Percentiles rank a stretch among this genome's conserved stretches.
Conservation (phyloP, 495 filamentous ascomycete genomes). For the Penicillium ochrochloron region DNA sequence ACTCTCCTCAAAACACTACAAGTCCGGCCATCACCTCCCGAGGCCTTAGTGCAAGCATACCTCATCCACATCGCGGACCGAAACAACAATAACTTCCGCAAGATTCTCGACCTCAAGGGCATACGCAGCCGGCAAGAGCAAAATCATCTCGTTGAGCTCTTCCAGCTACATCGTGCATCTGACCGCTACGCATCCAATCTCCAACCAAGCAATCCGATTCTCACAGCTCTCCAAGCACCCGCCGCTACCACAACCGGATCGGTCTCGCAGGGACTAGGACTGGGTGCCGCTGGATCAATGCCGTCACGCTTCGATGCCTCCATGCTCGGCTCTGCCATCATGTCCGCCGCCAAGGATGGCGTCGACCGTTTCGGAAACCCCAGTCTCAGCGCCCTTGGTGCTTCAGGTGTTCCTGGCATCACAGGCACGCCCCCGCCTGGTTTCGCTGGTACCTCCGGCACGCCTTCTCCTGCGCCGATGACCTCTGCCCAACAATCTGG, state of each 20-base stretch:
- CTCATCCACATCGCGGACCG: slow-evolving; percentile 90
- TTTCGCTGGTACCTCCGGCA: slow-evolving; percentile 23
- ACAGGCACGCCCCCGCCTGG: slow-evolving; percentile 23
- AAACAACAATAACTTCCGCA: slow-evolving; percentile 92
- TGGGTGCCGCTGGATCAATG: slow-evolving; percentile 48
- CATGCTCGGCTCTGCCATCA: slow-evolving; percentile 66
- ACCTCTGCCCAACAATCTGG: slow-evolving; percentile 22
- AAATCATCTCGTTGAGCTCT: slow-evolving; percentile 81
- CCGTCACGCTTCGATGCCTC: slow-evolving; percentile 74
- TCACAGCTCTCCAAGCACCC: slow-evolving; percentile 43
- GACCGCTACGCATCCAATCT: slow-evolving; percentile 56
- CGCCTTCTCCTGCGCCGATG: slow-evolving; percentile 27
- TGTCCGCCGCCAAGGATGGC: slow-evolving; percentile 88
- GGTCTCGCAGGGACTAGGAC: slow-evolving; percentile 46
- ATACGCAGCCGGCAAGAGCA: slow-evolving; percentile 81
- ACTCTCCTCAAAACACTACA: slow-evolving; percentile 95
- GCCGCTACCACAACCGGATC: slow-evolving; percentile 46
- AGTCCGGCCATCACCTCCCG: slow-evolving; percentile 86
- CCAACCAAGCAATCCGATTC: slow-evolving; percentile 49
- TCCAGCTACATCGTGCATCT: slow-evolving; percentile 75
- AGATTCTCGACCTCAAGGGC: slow-evolving; percentile 92
- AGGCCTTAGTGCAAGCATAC: slow-evolving; percentile 96
- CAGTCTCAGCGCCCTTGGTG: slow-evolving; percentile 23
- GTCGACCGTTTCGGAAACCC: slow-evolving; percentile 83
- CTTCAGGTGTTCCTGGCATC: slow-evolving; percentile 37